These are phyloP conservation scores for Fistulinella staudtii DNA, from an alignment of 1,284 basidiomycete genomes.

Conservation along the genomic window DNA sequence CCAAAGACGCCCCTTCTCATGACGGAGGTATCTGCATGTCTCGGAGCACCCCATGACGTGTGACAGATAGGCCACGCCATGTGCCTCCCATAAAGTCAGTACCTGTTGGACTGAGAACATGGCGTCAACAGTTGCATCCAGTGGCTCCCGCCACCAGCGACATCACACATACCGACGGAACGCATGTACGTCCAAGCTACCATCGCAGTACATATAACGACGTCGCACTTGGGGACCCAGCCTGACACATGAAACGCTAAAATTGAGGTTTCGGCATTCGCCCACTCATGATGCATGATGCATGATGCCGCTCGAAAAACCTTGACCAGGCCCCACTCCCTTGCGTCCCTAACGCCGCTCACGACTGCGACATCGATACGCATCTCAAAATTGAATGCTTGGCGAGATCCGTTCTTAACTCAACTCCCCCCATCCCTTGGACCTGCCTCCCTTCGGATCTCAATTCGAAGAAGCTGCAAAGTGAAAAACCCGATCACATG, in stretches of 20 bases:
- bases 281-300: background rate
- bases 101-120: background rate
- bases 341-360: slow-evolving; percentile 25
- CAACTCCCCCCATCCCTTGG: background rate
- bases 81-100: background rate
- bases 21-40: too few species aligned
- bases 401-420: slow-evolving; percentile 32
- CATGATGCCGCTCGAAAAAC: too few species aligned
- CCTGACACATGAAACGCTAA: background rate
- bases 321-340: too few species aligned
- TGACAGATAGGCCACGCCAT: background rate
- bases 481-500: slow-evolving; percentile 22
- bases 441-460: slow-evolving; percentile 22
- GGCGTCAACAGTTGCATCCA: too few species aligned
- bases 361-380: background rate
- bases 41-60: background rate
- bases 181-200: slow-evolving; percentile 6
- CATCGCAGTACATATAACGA: slow-evolving; percentile 9
- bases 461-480: slow-evolving; percentile 16
- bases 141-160: background rate
- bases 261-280: background rate
- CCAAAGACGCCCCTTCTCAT: background rate
- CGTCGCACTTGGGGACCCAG: background rate
- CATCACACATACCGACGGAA: background rate
- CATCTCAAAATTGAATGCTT: background rate